Percentiles rank a stretch among this genome's conserved stretches.
phyloP scores from a whole-genome alignment of 2,329 filamentous ascomycete species.

The Salinomyces thailandicus region DNA sequence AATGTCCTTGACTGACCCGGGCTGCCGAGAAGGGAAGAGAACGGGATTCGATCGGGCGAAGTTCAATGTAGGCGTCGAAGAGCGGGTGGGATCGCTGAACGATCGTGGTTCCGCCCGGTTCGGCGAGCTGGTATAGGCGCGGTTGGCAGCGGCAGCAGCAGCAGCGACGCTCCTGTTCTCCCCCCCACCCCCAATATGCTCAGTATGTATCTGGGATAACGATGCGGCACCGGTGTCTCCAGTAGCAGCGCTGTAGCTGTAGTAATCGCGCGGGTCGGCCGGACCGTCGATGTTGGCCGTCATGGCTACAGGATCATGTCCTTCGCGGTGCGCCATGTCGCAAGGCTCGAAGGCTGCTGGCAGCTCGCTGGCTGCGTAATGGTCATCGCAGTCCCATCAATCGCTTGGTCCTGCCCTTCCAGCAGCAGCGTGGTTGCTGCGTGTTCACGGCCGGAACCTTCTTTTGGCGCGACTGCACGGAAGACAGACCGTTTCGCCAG shows the following conservation, averaged over 20 bases:
- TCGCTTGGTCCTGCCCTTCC: background rate
- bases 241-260: constrained; percentile 7
- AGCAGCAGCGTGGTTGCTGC: no score
- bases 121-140: constrained; percentile 4
- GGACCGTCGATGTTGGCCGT: constrained; percentile 10
- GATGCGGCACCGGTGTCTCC: constrained; percentile 1
- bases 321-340: constrained; percentile 5
- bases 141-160: background rate
- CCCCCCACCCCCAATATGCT: background rate
- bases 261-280: constrained; percentile 13
- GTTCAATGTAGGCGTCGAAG: constrained; percentile 8
- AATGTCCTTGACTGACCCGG: constrained; percentile 57
- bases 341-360: background rate
- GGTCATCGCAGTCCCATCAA: background rate
- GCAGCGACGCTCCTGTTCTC: background rate
- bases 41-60: constrained; percentile 20
- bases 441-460: background rate
- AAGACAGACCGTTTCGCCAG: background rate
- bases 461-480: background rate
- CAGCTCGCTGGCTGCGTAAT: constrained; percentile 4
- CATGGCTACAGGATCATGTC: constrained; percentile 8
- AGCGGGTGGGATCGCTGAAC: constrained; percentile 2
- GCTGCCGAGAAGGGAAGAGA: constrained; percentile 19
- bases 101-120: constrained; percentile 3
- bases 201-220: background rate